Evolutionary conservation across 345 rosid species (phyloP), one percentile per base, ranked within the genome.

Genomic region (Kandelia obovata): DNA sequence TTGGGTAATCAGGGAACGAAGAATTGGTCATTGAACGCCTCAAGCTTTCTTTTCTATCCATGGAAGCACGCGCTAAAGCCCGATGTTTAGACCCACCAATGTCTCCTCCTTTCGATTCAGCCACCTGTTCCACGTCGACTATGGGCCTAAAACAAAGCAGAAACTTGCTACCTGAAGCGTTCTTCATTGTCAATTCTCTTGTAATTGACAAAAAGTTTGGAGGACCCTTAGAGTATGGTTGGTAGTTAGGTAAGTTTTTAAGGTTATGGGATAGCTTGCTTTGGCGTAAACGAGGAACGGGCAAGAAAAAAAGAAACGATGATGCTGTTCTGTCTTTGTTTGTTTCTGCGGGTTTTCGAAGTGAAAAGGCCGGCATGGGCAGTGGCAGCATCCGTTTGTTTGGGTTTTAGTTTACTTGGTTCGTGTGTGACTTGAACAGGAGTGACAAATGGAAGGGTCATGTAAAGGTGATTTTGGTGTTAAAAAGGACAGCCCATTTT

Each of bases 141-240:
- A 66, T 85, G 16, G 82, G 84, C 60, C 81, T 74, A 57, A 85
- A 85, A 71, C 89, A 85, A 19, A 75, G 69, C 75, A 79, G 58
- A 49, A 79, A 73, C 75, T 73, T 83, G 75, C 64, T 85, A 34
- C 80, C 77, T 4, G 85, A 52, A 65, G 66, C 75, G 78, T 70
- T 74, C 78, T 78, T 74, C 71, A 60, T 73, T 6, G 37, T 35
- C 46, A 31, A 0, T 20, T 26, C 23, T 23, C 3, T 46, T 6
- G 6, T 8, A 16, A 56, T 1, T 2, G 37, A 3, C 9, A 32
- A 35, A 20, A 19, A 23, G 5, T 7, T 43, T 3, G 49, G 21
- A 67, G 16, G 21, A 15, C 23, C 31, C 25, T 35, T 11, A 7
- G 58, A 55, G 27, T 28, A 23, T 23, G 8, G 58, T 23, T 20